Conservation (phyloP, 192 early-diverging fungal species). For the Cetraspora pellucida region DNA sequence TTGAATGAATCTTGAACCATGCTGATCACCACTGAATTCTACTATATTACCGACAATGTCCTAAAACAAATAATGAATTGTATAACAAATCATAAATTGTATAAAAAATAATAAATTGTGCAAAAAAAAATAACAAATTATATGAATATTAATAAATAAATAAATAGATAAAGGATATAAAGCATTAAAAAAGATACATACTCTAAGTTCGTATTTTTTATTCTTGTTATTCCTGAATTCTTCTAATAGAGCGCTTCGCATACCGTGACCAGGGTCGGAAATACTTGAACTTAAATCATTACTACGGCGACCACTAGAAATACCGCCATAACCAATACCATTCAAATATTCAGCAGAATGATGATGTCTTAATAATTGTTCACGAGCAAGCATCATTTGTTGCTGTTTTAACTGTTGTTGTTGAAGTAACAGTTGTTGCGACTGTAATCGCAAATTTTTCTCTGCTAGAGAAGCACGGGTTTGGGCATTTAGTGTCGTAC, state of each 20-base stretch:
- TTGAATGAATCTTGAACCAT: constrained; percentile 98
- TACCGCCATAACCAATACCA: constrained; percentile 33
- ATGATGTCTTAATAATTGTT: constrained; percentile 57
- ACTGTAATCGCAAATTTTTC: constrained; percentile 57
- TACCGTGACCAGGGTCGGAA: constrained; percentile 59
- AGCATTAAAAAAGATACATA: too few relatives aligned
- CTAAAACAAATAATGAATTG: constrained; percentile 40
- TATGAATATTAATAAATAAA: background rate
- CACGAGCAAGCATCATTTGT: constrained; percentile 43
- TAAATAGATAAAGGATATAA: too few relatives aligned
- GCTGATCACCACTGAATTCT: constrained; percentile 98
- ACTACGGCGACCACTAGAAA: constrained; percentile 36
- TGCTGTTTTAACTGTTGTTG: constrained; percentile 53
- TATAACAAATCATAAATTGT: too few relatives aligned
- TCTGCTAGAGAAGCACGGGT: constrained; percentile 37
- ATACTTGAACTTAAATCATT: constrained; percentile 41
- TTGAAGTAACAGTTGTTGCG: constrained; percentile 52
- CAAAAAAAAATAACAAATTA: constrained; percentile 20
- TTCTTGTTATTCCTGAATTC: constrained; percentile 97
- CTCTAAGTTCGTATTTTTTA: constrained; percentile 93
- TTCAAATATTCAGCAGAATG: constrained; percentile 43
- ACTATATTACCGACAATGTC: constrained; percentile 94
- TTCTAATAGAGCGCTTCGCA: constrained; percentile 87
- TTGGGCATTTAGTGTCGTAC: constrained; percentile 32
- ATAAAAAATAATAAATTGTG: too few relatives aligned